Base-by-base conservation (phyloP, 352 stramenopile genomes). In the Globisporangium heterothallicum region DNA sequence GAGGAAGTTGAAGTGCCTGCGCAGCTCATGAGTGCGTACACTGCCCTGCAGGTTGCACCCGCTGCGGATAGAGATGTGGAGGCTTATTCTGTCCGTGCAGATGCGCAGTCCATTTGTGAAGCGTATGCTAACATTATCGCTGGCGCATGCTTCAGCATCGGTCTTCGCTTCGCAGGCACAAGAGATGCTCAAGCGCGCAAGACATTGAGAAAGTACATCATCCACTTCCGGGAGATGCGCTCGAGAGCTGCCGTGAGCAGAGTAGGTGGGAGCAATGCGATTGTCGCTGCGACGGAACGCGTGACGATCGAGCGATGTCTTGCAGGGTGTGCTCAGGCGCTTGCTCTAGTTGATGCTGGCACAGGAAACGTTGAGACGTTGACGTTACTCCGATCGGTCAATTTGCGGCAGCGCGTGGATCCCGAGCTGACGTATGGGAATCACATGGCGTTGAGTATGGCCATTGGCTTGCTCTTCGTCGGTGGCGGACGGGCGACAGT, bases 391-490 rank as follows among this genome's bases (percentile, higher is more conserved):
- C 94, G 97, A 12, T 86, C 82, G 2, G 61, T 92, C 52, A 89
- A 84, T 25, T 46, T 94, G 42, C 73, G 82, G 2, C 82, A 92
- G 58, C 77, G 77, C n/a, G 73, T 86, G 4, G 81, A 94, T 36
- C 53, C 64, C 3, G 78, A 88, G 44, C 84, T 97, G 30, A 94
- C 82, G 10, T 98, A 98, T 53, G 97, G 97, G 7, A 97, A 92
- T 30, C 96, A 99, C 70, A 98, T 98, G 92, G 79, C 86, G 13
- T 78, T 97, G 42, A 93, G 81, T 36, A 91, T 95, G 68, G 87
- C 95, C 21, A 97, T 98, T 25, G 97, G 96, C 0, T 68, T 99
- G 46, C 72, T 99, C 6, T 99, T 99, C 54, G 57, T 99, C 4
- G 95, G 96, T 24, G 94, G 94, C 32, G 97, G 97, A 0, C 92